Evolutionary conservation across 306 rosid species (phyloP), one percentile per base, ranked within the genome.

Genomic region (Quercus rubra): DNA sequence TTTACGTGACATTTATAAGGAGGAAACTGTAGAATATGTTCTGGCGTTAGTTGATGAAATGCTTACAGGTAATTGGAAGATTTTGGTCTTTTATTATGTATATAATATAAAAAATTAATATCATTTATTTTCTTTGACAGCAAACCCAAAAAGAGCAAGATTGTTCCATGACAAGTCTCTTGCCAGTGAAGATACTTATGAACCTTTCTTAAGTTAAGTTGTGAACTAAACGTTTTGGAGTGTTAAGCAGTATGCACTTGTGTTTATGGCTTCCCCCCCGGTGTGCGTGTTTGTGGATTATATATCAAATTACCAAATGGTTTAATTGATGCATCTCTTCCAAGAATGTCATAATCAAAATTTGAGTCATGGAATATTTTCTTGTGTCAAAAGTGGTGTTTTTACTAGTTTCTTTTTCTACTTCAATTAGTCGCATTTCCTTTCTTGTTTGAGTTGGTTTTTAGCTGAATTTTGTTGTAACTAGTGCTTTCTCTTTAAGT

Each of bases 21-120:
- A 95, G 73, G 99, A 95, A 79, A 95, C 99, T 2, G 92, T 95
- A 3, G 99, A 95, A 81, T 93, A 95, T 82, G 94, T 90, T 61
- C 88, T 94, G 85, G 97, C 97, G 9, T 79, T 94, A 81, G 80
- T 94, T 12, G 97, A 92, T 84, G 99, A 94, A 79, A 84, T 94
- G 96, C 97, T 94, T 79, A 77, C 97, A 38, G 97, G 99, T 94
- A 85, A 55, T 55, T 73, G 84, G 57, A 77, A 70, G 52, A 73
- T 67, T 76, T 54, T 62, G 62, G 55, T 35, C 66, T 57, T 21
- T 12, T 19, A 2, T 56, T n/a, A 17, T 49, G 23, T 73, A 31
- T 69, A 64, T 71, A 63, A 71, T 75, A 6, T 33, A 72, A 59
- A 54, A 4, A 62, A 21, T 18, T 81, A 71, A 74, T 74, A 5